phyloP scores from a whole-genome alignment of 345 rosid genomes.

The Erodium maritimum region DNA sequence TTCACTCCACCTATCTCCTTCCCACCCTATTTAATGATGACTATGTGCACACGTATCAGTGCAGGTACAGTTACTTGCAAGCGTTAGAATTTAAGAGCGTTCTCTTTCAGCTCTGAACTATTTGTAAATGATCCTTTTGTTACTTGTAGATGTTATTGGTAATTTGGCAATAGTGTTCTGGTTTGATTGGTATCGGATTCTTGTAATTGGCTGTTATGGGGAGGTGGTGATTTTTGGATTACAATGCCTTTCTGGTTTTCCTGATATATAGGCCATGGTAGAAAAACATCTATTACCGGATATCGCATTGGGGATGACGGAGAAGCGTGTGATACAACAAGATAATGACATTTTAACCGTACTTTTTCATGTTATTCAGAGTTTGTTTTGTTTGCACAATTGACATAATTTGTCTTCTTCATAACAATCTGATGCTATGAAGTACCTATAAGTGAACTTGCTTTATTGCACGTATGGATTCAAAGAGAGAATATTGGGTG shows the following conservation, averaged over 20 bases:
- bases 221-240: not conserved
- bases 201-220: not conserved
- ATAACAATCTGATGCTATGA: not conserved
- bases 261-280: not conserved
- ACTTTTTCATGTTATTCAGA: not conserved
- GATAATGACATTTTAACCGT: not conserved
- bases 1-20: not conserved
- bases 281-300: not conserved
- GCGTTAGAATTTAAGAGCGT: not conserved
- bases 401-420: too few relatives aligned
- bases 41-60: too few relatives aligned
- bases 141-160: not conserved
- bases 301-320: not conserved
- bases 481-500: too few relatives aligned
- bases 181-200: not conserved
- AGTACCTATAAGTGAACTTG: not conserved
- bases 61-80: too few relatives aligned
- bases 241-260: not conserved
- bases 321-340: not conserved
- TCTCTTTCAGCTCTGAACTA: not conserved
- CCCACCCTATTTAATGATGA: not conserved
- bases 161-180: not conserved
- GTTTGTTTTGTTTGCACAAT: not conserved
- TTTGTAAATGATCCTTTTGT: not conserved
- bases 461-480: not conserved